Evolutionary conservation across 2,329 filamentous ascomycete species (phyloP).

Genomic region (Phialocephala subalpina): DNA sequence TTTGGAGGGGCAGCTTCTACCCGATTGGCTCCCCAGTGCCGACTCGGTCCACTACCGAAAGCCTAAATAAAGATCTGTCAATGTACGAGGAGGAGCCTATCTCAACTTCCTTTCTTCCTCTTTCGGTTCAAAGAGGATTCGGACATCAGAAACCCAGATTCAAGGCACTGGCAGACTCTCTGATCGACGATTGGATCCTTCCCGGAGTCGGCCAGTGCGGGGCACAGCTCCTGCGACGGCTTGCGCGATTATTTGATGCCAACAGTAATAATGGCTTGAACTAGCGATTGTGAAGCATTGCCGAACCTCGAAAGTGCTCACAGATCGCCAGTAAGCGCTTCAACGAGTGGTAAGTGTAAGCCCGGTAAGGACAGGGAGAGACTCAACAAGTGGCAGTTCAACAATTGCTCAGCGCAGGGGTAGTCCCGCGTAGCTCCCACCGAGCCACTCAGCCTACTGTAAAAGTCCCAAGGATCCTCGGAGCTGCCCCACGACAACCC

Average conservation of each 20-base stretch:
- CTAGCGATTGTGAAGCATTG: background rate
- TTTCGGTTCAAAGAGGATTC: background rate
- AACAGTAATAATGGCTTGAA: constrained; percentile 2
- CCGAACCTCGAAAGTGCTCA: background rate
- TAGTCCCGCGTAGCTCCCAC: background rate
- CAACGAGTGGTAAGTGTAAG: constrained; percentile 7
- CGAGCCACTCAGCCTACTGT: constrained; percentile 16
- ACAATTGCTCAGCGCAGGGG: background rate
- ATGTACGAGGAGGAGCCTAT: constrained; percentile 7
- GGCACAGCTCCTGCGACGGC: background rate
- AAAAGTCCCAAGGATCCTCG: background rate
- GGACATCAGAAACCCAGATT: background rate
- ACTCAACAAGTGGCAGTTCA: constrained; percentile 12
- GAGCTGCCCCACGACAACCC: constrained; percentile 9
- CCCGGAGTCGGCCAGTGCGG: constrained; percentile 2
- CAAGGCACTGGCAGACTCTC: constrained; percentile 5
- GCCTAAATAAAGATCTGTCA: background rate
- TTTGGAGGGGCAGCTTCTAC: background rate
- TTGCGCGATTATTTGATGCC: constrained; percentile 8
- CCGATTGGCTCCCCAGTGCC: background rate
- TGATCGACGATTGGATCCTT: background rate
- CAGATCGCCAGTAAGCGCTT: background rate
- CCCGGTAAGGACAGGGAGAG: constrained; percentile 1
- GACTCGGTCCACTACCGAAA: constrained; percentile 1
- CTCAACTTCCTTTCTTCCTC: constrained; percentile 17